Evolutionary conservation across 164 flowering plant species (phyloP), one percentile per base, ranked within the genome.

Genomic region (Akebia trifoliata): DNA sequence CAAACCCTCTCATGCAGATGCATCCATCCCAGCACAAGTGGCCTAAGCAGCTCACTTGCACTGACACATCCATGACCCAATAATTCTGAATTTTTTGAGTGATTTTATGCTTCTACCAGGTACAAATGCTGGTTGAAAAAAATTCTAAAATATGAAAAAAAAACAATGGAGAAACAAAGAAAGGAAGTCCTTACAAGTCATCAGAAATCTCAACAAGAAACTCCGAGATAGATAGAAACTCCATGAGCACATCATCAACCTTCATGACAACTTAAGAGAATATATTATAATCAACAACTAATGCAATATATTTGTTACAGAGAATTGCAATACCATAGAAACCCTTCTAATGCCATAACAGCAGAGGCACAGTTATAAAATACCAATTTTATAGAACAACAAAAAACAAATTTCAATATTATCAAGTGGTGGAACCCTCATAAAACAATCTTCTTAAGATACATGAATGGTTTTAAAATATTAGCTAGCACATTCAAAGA

Each of bases 191-290:
- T 82, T 69, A 93, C 98, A 93, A 68, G 68, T 93, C 98, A 77
- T 93, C 97, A 56, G 97, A 76, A 45, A 87, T 61, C 73, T 93
- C 98, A 18, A 93, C 98, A 34, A 93, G 83, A 65, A 85, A 85
- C 53, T 93, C 98, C 31, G 98, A 93, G 62, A 79, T 69, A 55
- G 95, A 87, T 18, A 93, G 73, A 62, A 93, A 93, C 35, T 87
- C 87, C 97, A 93, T 89, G 62, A 84, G 90, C 76, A 80, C 49
- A 48, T 93, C 90, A 77, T 83, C 77, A 38, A 87, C 96, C 98
- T 92, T 73, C 50, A 73, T n/a, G n/a, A n/a, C 6, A 68, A 68
- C 28, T 25, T 30, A 10, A 68, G 62, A 67, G 42, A 43, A 63
- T 2, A 39, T 17, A 62, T 46, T 25, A 48, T 18, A 20, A 40